phyloP scores from a whole-genome alignment of 1,284 basidiomycete genomes.

The Ceratorhiza oryzae-sativae region DNA sequence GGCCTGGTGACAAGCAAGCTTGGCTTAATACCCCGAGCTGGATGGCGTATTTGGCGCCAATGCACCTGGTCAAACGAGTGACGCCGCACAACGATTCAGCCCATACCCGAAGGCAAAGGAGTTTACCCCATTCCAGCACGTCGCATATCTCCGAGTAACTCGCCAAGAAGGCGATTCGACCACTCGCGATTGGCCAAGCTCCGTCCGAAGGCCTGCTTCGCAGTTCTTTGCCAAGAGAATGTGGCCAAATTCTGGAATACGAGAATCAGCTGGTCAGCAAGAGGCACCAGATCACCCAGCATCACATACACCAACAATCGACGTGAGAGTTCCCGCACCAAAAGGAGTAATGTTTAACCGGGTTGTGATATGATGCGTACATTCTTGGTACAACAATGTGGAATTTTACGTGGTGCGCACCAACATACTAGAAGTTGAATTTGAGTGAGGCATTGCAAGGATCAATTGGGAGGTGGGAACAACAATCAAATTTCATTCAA shows the following conservation, averaged over 20 bases:
- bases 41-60: background rate
- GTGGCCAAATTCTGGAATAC: background rate
- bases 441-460: too few relatives aligned
- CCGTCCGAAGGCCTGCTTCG: background rate
- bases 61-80: background rate
- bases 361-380: background rate
- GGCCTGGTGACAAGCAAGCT: background rate
- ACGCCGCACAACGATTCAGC: background rate
- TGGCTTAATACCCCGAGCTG: background rate
- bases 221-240: background rate
- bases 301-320: background rate
- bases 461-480: too few relatives aligned
- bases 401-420: background rate
- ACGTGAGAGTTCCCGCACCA: background rate
- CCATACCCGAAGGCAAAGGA: background rate
- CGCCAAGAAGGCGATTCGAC: background rate
- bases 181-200: slow-evolving; percentile 1
- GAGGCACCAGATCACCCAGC: background rate
- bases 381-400: background rate
- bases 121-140: background rate
- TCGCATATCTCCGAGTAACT: background rate
- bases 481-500: too few relatives aligned
- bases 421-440: background rate
- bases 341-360: background rate
- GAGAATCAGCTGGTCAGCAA: background rate